phyloP scores from a whole-genome alignment of 495 filamentous ascomycete species.

The Aspergillus wentii region DNA sequence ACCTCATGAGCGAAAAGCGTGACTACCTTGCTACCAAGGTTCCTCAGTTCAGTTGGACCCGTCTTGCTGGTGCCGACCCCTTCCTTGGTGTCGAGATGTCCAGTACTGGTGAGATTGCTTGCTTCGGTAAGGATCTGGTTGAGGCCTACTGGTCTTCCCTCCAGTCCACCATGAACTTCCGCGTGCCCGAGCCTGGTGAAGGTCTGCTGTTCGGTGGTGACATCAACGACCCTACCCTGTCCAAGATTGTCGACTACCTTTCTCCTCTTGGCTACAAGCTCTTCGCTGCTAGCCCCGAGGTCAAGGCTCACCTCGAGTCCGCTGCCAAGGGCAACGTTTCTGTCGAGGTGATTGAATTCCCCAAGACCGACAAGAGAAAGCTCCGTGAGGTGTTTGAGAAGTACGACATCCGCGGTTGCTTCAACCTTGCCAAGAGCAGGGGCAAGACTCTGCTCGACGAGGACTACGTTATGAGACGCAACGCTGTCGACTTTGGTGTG shows the following conservation, averaged over 20 bases:
- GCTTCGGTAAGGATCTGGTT: slow-evolving; percentile 91
- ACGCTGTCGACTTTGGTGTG: slow-evolving; percentile 96
- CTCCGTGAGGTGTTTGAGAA: slow-evolving; percentile 95
- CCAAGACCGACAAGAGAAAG: slow-evolving; percentile 90
- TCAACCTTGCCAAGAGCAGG: slow-evolving; percentile 84
- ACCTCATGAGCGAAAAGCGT: slow-evolving; percentile 83
- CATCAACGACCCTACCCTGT: slow-evolving; percentile 57
- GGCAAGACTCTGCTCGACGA: slow-evolving; percentile 84
- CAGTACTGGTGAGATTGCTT: slow-evolving; percentile 95
- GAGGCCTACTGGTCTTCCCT: slow-evolving; percentile 97
- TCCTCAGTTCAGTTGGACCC: slow-evolving; percentile 97
- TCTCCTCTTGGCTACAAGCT: slow-evolving; percentile 89
- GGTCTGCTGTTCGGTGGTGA: slow-evolving; percentile 93
- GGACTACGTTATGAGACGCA: slow-evolving; percentile 97
- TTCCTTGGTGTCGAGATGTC: slow-evolving; percentile 98
- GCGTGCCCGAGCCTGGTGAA: slow-evolving; percentile 85
- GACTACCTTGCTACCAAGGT: slow-evolving; percentile 96
- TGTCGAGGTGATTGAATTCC: slow-evolving; percentile 95
- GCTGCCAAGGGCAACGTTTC: slow-evolving; percentile 56
- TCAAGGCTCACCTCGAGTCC: slow-evolving; percentile 79
- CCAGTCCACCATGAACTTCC: slow-evolving; percentile 99
- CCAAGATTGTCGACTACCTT: slow-evolving; percentile 75
- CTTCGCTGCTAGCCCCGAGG: slow-evolving; percentile 72
- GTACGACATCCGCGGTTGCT: slow-evolving; percentile 91
- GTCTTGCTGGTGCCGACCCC: slow-evolving; percentile 95